These are phyloP conservation scores for Hanseniaspora singularis DNA, from an alignment of 805 yeast genomes.

Conservation along the genomic window DNA sequence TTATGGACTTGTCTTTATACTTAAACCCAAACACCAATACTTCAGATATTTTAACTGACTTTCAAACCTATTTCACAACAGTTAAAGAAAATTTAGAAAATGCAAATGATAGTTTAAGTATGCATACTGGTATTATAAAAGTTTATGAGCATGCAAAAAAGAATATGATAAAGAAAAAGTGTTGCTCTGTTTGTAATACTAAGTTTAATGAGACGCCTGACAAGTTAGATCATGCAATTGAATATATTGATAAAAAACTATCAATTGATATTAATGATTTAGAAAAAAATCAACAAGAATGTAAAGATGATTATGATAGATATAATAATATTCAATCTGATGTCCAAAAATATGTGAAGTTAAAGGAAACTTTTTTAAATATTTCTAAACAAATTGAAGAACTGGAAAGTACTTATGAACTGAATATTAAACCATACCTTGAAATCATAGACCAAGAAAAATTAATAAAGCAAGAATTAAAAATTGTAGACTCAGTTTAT, in stretches of 20 bases:
- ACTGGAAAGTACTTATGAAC: no score
- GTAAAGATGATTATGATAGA: slow-evolving; percentile 24
- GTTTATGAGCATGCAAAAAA: slow-evolving; percentile 62
- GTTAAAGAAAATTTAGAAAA: slow-evolving; percentile 33
- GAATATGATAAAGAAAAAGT: slow-evolving; percentile 42
- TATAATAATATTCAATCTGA: slow-evolving; percentile 19
- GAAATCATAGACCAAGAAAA: no score
- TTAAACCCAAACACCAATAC: no score
- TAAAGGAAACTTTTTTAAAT: neutral
- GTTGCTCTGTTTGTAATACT: slow-evolving; percentile 65
- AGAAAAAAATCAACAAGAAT: slow-evolving; percentile 20
- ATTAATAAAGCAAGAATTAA: no score
- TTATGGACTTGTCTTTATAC: no score
- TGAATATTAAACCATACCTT: no score
- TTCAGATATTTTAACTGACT: no score
- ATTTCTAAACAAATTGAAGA: neutral
- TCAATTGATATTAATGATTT: slow-evolving; percentile 16
- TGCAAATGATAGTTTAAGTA: slow-evolving; percentile 54
- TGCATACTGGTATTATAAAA: slow-evolving; percentile 53
- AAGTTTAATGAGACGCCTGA: slow-evolving; percentile 31
- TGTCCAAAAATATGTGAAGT: neutral
- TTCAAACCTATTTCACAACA: slow-evolving; percentile 29
- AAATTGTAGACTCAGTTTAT: no score
- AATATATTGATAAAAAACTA: slow-evolving; percentile 13
- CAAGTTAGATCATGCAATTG: slow-evolving; percentile 1